phyloP scores from a whole-genome alignment of 139 green algal genomes.

The Choricystis sp. region DNA sequence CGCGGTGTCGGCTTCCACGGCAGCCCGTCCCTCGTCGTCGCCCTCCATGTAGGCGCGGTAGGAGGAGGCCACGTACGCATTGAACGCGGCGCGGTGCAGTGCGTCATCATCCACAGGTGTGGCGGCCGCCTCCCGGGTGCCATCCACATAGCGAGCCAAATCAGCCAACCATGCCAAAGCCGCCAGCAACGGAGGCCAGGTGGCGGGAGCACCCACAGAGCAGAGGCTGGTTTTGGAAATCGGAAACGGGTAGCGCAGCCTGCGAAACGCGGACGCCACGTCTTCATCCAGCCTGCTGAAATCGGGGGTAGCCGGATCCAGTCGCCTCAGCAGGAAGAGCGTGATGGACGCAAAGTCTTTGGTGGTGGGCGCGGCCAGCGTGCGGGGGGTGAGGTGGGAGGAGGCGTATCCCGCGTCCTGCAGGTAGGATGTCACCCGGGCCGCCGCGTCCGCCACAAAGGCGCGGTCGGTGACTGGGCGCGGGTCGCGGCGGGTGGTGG shows the following conservation, averaged over 20 bases:
- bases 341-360: constrained; percentile 85
- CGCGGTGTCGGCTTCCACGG: not conserved
- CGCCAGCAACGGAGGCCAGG: constrained; percentile 68
- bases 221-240: constrained; percentile 79
- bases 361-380: constrained; percentile 57
- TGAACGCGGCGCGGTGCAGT: too few species aligned
- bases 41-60: not conserved
- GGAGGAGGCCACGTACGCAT: constrained; percentile 19
- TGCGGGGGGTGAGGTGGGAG: not conserved
- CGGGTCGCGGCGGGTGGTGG: constrained; percentile 50
- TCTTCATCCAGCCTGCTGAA: constrained; percentile 73
- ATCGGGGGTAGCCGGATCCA: constrained; percentile 55
- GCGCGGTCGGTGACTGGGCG: constrained; percentile 56
- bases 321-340: constrained; percentile 56
- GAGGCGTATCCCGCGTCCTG: constrained; percentile 59
- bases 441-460: constrained; percentile 45
- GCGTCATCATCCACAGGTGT: not conserved
- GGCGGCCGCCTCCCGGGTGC: constrained; percentile 1
- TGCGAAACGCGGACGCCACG: constrained; percentile 78
- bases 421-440: constrained; percentile 65
- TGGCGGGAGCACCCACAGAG: constrained; percentile 78
- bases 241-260: constrained; percentile 79
- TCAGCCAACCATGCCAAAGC: constrained; percentile 81
- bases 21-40: not conserved
- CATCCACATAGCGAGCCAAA: constrained; percentile 20